Base-by-base conservation (phyloP, 1,284 basidiomycete species). In the Termitomyces sp. region DNA sequence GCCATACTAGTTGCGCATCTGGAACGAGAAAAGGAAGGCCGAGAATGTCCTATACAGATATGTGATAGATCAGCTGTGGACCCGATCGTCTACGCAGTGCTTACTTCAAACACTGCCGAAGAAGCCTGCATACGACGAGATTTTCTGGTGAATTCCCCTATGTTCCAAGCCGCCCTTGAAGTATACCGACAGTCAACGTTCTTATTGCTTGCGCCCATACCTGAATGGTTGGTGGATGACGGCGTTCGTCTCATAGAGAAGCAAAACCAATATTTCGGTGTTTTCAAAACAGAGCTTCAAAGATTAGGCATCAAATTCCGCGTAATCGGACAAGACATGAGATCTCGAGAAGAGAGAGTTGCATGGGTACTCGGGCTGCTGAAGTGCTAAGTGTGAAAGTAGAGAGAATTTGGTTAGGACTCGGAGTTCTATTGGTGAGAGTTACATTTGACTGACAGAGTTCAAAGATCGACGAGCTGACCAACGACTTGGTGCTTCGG, bases 21-120 rank as follows among this genome's bases (percentile, higher is more conserved):
- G 52, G 62, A 68, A 34, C 71, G 67, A 48, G 83, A 86, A 65
- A 60, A 55, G 12, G 62, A 64, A 62, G 56, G 62, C 58, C 55
- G 55, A 46, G 5, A 59, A 10, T 58, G 58, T 43, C 57, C 61
- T 3, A 60, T 79, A n/a, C 59, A 79, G 36, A 67, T 86, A n/a
- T 81, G 79, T 63, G 84, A 86, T 62, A 71, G 84, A 57, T 86
- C 84, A 12, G 81, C 79, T 0, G 64, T 85, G 5, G 84, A 86
- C 65, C 75, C 84, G 2, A 67, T 86, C 50, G 78, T 83, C 0
- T 86, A 86, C 60, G 80, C 82, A 0, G 62, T 76, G 33, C 69
- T 84, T 50, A 80, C 74, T 34, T 68, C 77, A 1, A 54, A 64
- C 13, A 66, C 67, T 48, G 65, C 59, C 1, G 64, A 64, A 50